Evolutionary conservation across 75 land plant species (phyloP).

Genomic region (Pinus tabuliformis): DNA sequence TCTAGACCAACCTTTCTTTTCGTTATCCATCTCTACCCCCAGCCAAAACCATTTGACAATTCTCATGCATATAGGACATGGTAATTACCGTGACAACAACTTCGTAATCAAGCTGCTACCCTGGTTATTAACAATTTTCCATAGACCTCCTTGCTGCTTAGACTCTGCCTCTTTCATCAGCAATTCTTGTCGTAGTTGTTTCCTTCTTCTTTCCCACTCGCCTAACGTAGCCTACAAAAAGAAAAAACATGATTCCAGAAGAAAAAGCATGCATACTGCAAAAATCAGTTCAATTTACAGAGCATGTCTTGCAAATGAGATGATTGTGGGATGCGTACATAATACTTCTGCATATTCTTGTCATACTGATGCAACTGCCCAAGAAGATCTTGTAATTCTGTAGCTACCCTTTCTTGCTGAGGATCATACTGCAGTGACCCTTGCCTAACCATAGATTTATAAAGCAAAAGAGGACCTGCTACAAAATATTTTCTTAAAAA

Average conservation of each 20-base stretch:
- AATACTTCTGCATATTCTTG: constrained; percentile 78
- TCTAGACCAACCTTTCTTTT: background rate
- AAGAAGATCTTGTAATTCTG: constrained; percentile 67
- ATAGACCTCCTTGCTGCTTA: constrained; percentile 41
- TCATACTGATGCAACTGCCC: constrained; percentile 66
- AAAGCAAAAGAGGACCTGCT: constrained; percentile 59
- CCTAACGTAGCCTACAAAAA: constrained; percentile 52
- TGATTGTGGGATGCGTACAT: constrained; percentile 30
- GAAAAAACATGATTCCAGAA: background rate
- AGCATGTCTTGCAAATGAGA: background rate
- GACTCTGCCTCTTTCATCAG: constrained; percentile 74
- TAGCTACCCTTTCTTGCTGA: constrained; percentile 75
- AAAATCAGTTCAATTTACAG: background rate
- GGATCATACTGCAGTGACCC: constrained; percentile 75
- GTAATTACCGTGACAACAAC: constrained; percentile 40
- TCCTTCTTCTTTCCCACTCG: constrained; percentile 66
- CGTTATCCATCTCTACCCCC: background rate
- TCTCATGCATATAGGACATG: background rate
- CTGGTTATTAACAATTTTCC: constrained; percentile 22
- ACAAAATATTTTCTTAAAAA: background rate
- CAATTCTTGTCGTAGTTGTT: constrained; percentile 52
- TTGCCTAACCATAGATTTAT: constrained; percentile 55
- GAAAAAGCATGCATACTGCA: constrained; percentile 2
- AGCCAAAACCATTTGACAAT: background rate
- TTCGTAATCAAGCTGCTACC: constrained; percentile 22